Percentiles rank a stretch among this genome's conserved stretches.
Conservation (phyloP, 257 asterid species). For the Lavandula angustifolia region DNA sequence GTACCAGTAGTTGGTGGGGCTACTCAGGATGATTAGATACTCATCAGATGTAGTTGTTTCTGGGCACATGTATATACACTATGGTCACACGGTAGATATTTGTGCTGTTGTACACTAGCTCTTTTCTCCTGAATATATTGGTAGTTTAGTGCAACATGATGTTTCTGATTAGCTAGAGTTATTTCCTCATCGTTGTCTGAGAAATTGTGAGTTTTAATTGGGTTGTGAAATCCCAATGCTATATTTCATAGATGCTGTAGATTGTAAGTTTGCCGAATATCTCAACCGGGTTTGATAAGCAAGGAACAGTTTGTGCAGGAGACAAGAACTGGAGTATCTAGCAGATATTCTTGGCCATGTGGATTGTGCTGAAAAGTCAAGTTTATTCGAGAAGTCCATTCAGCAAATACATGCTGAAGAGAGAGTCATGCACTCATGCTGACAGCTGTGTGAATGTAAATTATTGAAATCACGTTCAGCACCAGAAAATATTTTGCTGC, state of each 20-base stretch:
- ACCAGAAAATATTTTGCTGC: constrained; percentile 30
- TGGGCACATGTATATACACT: constrained; percentile 20
- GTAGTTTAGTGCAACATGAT: constrained; percentile 13
- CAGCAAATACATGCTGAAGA: constrained; percentile 26
- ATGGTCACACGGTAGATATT: constrained; percentile 27
- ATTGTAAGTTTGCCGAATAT: background rate
- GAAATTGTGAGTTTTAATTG: background rate
- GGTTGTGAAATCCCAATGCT: background rate
- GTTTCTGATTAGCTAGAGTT: constrained; percentile 10
- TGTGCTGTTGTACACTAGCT: background rate
- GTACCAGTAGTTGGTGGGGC: constrained; percentile 33
- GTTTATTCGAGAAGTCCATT: constrained; percentile 28
- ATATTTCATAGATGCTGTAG: background rate
- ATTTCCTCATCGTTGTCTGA: constrained; percentile 19
- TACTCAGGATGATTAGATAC: constrained; percentile 27
- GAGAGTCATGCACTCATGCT: constrained; percentile 22
- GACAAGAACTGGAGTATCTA: constrained; percentile 16
- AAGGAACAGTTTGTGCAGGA: constrained; percentile 28
- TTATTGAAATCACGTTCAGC: constrained; percentile 23
- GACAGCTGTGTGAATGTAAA: constrained; percentile 39
- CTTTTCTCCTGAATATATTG: constrained; percentile 21
- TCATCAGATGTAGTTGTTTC: constrained; percentile 24
- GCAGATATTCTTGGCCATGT: constrained; percentile 30
- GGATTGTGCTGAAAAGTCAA: constrained; percentile 29
- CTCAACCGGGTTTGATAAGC: background rate